Percentiles rank a stretch among this genome's conserved stretches.
Conservation (phyloP, 2,329 filamentous ascomycete genomes). For the Cladosporium sp. region DNA sequence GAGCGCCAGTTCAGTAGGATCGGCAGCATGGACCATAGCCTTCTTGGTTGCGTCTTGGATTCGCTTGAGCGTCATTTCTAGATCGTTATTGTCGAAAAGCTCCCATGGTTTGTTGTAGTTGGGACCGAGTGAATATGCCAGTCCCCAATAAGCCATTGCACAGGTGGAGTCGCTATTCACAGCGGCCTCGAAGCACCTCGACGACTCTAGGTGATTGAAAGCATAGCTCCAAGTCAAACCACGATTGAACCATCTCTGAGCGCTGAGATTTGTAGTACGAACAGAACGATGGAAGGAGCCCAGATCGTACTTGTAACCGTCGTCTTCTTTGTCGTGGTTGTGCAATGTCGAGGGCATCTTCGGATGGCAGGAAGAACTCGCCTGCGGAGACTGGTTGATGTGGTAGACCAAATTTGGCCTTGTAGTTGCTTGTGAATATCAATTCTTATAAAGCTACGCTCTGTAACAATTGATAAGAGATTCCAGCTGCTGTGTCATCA, state of each 20-base stretch:
- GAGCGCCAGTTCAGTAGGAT: slow-evolving; percentile 59
- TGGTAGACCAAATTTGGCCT: too few relatives aligned
- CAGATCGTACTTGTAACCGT: slow-evolving; percentile 53
- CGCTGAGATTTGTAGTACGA: slow-evolving; percentile 51
- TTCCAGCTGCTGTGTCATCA: too few relatives aligned
- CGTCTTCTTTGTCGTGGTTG: too few relatives aligned
- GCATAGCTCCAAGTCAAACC: slow-evolving; percentile 71
- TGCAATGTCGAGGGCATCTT: too few relatives aligned
- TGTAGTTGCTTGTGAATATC: too few relatives aligned
- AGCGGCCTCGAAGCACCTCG: slow-evolving; percentile 62
- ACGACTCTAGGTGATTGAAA: slow-evolving; percentile 75
- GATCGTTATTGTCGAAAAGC: slow-evolving; percentile 64
- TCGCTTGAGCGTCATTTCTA: slow-evolving; percentile 38
- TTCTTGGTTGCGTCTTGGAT: slow-evolving; percentile 50
- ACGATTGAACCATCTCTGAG: slow-evolving; percentile 69
- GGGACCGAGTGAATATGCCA: slow-evolving; percentile 70
- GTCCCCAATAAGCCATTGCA: slow-evolving; percentile 67
- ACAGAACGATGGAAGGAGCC: slow-evolving; percentile 58
- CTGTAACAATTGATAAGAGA: too few relatives aligned
- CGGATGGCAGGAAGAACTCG: too few relatives aligned
- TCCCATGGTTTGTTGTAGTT: slow-evolving; percentile 82
- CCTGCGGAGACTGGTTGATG: too few relatives aligned
- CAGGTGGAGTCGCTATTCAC: slow-evolving; percentile 55
- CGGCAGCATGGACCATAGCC: slow-evolving; percentile 37
- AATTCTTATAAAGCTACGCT: too few relatives aligned